Percentiles rank a stretch among this genome's conserved stretches.
These are phyloP conservation scores for Cyclospora cayetanensis DNA, from an alignment of 169 alveolate species.

Conservation along the genomic window DNA sequence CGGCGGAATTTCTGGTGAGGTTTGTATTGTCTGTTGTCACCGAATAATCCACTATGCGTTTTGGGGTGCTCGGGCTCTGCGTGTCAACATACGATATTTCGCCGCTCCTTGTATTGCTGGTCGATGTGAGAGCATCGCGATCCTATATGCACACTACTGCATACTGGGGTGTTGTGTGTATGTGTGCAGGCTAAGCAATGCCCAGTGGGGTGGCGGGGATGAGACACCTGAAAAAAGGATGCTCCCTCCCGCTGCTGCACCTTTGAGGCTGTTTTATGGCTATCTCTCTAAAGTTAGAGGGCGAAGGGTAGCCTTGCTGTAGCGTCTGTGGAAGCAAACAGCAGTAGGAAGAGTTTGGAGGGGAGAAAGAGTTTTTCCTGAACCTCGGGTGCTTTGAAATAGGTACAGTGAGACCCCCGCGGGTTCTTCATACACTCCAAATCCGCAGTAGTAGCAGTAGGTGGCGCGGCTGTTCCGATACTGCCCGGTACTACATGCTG, in stretches of 20 bases:
- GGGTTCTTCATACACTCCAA: too few relatives aligned
- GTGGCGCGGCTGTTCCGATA: too few relatives aligned
- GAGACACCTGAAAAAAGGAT: not conserved
- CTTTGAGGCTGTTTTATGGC: slow-evolving; percentile 19
- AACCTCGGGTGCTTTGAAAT: too few relatives aligned
- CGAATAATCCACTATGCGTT: too few relatives aligned
- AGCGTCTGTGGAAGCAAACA: not conserved
- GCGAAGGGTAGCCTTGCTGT: not conserved
- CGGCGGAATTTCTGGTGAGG: not conserved
- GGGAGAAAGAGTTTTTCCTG: too few relatives aligned
- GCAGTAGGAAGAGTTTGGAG: not conserved
- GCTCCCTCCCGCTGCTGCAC: not conserved
- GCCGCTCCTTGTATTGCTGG: not conserved
- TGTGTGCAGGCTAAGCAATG: not conserved
- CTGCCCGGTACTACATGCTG: too few relatives aligned
- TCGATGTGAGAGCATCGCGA: too few relatives aligned
- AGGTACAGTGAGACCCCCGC: too few relatives aligned
- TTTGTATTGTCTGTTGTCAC: too few relatives aligned
- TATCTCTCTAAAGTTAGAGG: not conserved
- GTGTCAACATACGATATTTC: not conserved
- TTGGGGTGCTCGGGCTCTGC: too few relatives aligned
- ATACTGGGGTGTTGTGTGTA: not conserved
- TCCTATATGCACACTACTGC: too few relatives aligned
- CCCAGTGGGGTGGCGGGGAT: not conserved
- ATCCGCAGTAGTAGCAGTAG: too few relatives aligned